Conservation (phyloP, 2,329 filamentous ascomycete genomes). For the Ophiostoma sp. region DNA sequence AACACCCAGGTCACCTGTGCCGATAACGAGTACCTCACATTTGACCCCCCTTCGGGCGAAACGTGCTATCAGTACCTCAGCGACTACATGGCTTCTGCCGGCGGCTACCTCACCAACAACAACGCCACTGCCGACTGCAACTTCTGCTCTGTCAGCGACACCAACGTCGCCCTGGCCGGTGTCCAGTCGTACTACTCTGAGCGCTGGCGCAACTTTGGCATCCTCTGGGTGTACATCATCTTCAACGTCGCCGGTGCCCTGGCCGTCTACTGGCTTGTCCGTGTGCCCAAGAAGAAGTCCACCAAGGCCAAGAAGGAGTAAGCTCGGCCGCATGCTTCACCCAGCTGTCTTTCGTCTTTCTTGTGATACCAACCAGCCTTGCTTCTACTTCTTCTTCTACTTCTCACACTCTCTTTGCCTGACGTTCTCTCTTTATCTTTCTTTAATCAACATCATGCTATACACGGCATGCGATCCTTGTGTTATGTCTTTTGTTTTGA, state of each 20-base stretch:
- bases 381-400: background rate
- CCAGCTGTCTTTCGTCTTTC: background rate
- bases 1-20: constrained; percentile 63
- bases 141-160: constrained; percentile 50
- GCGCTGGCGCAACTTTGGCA: constrained; percentile 64
- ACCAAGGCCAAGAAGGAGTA: constrained; percentile 28
- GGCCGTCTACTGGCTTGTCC: constrained; percentile 29
- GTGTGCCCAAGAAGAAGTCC: constrained; percentile 29
- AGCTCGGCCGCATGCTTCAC: background rate
- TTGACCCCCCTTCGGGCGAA: constrained; percentile 54
- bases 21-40: constrained; percentile 61
- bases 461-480: background rate
- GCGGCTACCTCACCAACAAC: constrained; percentile 51
- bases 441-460: constrained; percentile 14
- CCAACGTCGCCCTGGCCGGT: constrained; percentile 47
- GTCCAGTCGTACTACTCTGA: constrained; percentile 52
- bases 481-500: constrained; percentile 5
- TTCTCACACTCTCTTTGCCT: background rate
- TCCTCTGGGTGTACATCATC: constrained; percentile 50
- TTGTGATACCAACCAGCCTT: constrained; percentile 4
- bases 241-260: constrained; percentile 50
- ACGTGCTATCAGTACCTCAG: constrained; percentile 58
- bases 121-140: constrained; percentile 47
- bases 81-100: constrained; percentile 43
- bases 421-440: background rate